Conservation (phyloP, 2,329 filamentous ascomycete genomes). For the Colletotrichum chlorophyti region DNA sequence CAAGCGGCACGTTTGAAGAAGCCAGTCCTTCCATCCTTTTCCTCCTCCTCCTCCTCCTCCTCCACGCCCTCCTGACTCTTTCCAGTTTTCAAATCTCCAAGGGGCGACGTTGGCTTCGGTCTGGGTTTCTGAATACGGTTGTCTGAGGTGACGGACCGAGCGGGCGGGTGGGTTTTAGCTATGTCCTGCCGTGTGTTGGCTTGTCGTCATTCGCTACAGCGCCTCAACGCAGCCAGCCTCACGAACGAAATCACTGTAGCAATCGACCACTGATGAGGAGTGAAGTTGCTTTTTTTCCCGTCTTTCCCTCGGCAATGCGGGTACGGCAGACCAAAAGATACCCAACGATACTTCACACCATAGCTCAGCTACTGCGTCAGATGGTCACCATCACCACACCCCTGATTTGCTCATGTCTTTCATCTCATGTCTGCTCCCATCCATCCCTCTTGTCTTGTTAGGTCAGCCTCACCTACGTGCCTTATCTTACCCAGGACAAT, state of each 20-base stretch:
- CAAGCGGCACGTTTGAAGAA: background rate
- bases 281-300: background rate
- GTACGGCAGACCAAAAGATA: too few relatives aligned
- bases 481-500: constrained; percentile 9
- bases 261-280: constrained; percentile 11
- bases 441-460: too few relatives aligned
- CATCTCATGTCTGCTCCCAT: too few relatives aligned
- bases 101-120: background rate
- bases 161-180: background rate
- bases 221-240: constrained; percentile 8
- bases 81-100: background rate
- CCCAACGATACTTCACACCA: too few relatives aligned
- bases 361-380: too few relatives aligned
- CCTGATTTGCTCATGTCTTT: too few relatives aligned
- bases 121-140: background rate
- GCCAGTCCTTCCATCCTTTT: background rate
- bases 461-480: constrained; percentile 14
- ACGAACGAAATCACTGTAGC: constrained; percentile 7
- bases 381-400: too few relatives aligned
- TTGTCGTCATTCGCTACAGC: constrained; percentile 20
- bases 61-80: background rate
- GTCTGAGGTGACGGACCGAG: background rate
- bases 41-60: background rate
- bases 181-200: constrained; percentile 25
- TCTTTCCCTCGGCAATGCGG: background rate